Base-by-base conservation (phyloP, 2,329 filamentous ascomycete genomes). In the Aspergillus sp. region DNA sequence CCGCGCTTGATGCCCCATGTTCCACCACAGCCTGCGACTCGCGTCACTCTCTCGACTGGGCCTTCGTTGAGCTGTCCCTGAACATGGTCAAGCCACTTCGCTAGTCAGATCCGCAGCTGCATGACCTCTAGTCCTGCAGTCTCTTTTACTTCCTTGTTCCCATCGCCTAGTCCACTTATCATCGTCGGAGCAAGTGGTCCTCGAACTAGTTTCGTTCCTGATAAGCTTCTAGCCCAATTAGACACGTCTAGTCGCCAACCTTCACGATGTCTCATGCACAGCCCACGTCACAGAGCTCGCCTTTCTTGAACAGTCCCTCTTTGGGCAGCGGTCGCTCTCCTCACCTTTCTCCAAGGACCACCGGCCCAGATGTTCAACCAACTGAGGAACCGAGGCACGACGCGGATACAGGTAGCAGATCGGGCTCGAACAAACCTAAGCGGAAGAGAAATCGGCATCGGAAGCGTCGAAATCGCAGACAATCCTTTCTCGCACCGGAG, bases 391-490 rank as follows among this genome's bases (percentile, higher is more conserved):
- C 59, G 52, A 62, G 54, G 28, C 65, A 64, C 54, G 65, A 68
- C 64, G 67, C 70, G 59, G 67, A 65, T 49, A 50, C 62, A 49
- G 65, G 68, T 57, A 63, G 51, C 58, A 63, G 61, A 62, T 58
- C 66, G 57, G 65, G 62, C 22, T 67, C 65, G 34, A 63, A 64
- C 50, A 73, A 73, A 57, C 23, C 50, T 15, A 76, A 72, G 64
- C 73, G 72, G 70, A 88, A 89, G 81, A 91, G 92, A 69, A 89
- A 92, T 75, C 87, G 91, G 49, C 89, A 87, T 34, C 90, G 91
- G 43, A 93, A 89, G 83, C 93, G 92, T 80, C 91, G 90, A 77
- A 87, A 87, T 64, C 86, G 92, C 66, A 86, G 91, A 64, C 91
- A 91, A 80, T 96, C 92, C 8, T 97, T 97, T 73, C 89, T 91